Evolutionary conservation across 495 filamentous ascomycete species (phyloP).

Genomic region (Lophiotrema nucula): DNA sequence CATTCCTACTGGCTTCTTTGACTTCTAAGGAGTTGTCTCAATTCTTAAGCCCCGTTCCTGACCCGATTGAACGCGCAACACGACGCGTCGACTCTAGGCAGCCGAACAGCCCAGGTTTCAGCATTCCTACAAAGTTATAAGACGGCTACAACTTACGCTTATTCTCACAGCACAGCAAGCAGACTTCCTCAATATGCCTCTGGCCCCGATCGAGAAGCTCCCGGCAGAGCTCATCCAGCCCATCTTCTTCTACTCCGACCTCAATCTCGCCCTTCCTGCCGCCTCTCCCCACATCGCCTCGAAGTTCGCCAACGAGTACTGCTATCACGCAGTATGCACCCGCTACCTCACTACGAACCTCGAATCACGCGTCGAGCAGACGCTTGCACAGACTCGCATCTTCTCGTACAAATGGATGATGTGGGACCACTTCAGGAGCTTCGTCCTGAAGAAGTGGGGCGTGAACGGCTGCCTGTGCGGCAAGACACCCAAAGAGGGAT

Average conservation of each 20-base stretch:
- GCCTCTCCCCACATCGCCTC: constrained; percentile 23
- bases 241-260: constrained; percentile 24
- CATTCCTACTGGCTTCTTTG: too few relatives aligned
- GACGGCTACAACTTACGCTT: too few relatives aligned
- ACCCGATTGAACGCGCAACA: too few relatives aligned
- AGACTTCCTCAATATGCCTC: constrained; percentile 7
- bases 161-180: too few relatives aligned
- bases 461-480: constrained; percentile 23
- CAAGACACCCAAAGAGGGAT: constrained; percentile 16
- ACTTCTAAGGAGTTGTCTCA: too few relatives aligned
- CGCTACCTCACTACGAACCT: constrained; percentile 13
- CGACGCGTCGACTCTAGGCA: too few relatives aligned
- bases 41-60: too few relatives aligned
- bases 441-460: constrained; percentile 7
- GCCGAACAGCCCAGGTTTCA: too few relatives aligned
- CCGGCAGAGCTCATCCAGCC: constrained; percentile 27
- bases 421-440: constrained; percentile 24
- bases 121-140: too few relatives aligned
- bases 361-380: constrained; percentile 1
- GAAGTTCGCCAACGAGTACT: constrained; percentile 20
- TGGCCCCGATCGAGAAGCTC: constrained; percentile 25
- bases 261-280: constrained; percentile 15
- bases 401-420: constrained; percentile 28
- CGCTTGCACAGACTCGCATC: constrained; percentile 14
- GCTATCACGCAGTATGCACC: constrained; percentile 19